Percentiles rank a stretch among this genome's conserved stretches.
These are phyloP conservation scores for Thielaviopsis ethacetica DNA, from an alignment of 2,329 filamentous ascomycete species.

Conservation along the genomic window DNA sequence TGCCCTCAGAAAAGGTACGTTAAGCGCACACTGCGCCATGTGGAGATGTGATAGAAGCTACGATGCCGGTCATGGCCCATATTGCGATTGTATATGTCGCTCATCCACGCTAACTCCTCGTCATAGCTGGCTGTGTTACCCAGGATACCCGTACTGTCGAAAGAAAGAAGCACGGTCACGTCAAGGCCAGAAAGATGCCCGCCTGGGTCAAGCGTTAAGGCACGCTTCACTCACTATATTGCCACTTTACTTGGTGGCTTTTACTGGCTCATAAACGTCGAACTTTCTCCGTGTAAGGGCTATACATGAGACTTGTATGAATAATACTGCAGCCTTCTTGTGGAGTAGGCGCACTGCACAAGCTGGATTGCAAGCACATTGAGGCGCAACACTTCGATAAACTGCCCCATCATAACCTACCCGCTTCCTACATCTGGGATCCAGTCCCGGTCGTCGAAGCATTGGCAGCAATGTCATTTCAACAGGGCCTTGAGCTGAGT, in stretches of 20 bases:
- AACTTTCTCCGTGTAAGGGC: neutral
- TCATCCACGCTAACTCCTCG: conserved; percentile 25
- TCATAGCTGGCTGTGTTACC: conserved; percentile 74
- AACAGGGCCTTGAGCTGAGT: neutral
- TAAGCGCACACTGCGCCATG: neutral
- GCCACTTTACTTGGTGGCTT: neutral
- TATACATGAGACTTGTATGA: conserved; percentile 3
- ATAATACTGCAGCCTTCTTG: neutral
- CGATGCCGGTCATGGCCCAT: neutral
- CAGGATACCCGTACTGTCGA: conserved; percentile 85
- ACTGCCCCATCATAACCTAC: neutral
- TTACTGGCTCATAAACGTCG: neutral
- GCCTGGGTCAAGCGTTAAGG: conserved; percentile 79
- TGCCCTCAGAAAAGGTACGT: conserved; percentile 71
- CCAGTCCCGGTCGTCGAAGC: neutral
- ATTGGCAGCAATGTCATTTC: neutral
- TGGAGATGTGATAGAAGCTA: neutral
- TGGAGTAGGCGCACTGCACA: neutral
- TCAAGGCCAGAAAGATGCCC: conserved; percentile 97
- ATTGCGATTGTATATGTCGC: conserved; percentile 1
- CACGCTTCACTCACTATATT: neutral
- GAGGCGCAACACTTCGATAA: neutral
- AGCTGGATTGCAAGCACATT: neutral
- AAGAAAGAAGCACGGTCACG: conserved; percentile 90
- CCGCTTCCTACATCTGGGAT: neutral